A percentile compares a stretch with the other conserved stretches of the same genome.
Evolutionary conservation across 139 green algal genomes (phyloP).

Genomic region (Coelastrella sp.): DNA sequence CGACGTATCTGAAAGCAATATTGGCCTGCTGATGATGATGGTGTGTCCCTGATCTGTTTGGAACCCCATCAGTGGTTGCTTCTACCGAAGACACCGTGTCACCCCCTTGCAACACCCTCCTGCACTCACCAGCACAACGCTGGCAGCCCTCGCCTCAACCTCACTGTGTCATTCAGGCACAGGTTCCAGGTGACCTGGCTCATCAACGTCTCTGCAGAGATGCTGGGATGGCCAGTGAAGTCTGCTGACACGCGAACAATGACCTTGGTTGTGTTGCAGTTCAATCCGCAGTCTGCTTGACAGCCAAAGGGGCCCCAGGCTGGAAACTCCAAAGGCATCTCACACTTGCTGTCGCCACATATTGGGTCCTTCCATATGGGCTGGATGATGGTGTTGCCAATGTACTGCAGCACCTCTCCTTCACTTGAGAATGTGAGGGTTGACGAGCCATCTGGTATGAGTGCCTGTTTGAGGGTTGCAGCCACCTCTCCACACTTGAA

Average conservation of each 20-base stretch:
- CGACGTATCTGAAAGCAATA: no score
- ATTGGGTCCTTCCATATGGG: slow-evolving; percentile 81
- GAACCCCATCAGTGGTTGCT: no score
- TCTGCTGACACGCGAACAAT: slow-evolving; percentile 59
- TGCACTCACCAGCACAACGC: slow-evolving; percentile 77
- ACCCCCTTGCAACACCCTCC: no score
- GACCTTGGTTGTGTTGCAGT: slow-evolving; percentile 72
- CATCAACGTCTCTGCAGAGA: slow-evolving; percentile 70
- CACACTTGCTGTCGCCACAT: slow-evolving; percentile 76
- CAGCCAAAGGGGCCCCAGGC: slow-evolving; percentile 81
- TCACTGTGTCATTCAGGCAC: slow-evolving; percentile 67
- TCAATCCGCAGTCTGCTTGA: slow-evolving; percentile 69
- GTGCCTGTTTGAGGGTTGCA: slow-evolving; percentile 69
- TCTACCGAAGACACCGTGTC: no score
- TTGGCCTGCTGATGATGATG: no score
- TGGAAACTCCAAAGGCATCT: slow-evolving; percentile 81
- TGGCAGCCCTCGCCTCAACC: slow-evolving; percentile 58
- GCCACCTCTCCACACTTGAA: slow-evolving; percentile 79
- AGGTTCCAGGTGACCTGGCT: slow-evolving; percentile 76
- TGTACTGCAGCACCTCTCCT: slow-evolving; percentile 67
- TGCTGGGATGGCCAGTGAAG: slow-evolving; percentile 60
- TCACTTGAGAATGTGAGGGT: slow-evolving; percentile 58
- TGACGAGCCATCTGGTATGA: slow-evolving; percentile 68
- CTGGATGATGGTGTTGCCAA: slow-evolving; percentile 67
- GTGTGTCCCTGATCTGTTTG: no score